These are phyloP conservation scores for Iberis pinnata DNA, from an alignment of 345 rosid species.

Conservation along the genomic window DNA sequence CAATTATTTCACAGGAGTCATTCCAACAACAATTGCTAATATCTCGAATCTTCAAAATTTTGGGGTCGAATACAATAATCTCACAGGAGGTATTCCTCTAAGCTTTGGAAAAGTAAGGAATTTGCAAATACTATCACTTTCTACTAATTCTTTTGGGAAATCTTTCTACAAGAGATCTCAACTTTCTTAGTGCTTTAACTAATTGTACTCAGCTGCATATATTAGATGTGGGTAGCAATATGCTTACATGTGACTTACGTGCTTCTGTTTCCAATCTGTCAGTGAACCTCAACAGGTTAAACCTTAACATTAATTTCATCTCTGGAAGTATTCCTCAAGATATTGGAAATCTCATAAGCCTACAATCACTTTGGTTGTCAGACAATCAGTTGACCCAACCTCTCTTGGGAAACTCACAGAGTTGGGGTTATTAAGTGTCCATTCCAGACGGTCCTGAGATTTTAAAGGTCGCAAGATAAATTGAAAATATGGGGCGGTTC, in stretches of 20 bases:
- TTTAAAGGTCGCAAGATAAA: no score
- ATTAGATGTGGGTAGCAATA: neutral
- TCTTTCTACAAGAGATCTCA: neutral
- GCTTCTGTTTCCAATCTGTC: slow-evolving; percentile 1
- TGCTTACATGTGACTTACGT: slow-evolving; percentile 1
- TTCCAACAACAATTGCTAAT: slow-evolving; percentile 2
- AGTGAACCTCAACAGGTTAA: neutral
- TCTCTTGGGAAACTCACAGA: slow-evolving; percentile 5
- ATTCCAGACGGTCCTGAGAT: no score
- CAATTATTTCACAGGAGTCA: neutral
- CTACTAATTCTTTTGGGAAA: neutral
- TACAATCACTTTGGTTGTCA: neutral
- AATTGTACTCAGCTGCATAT: neutral
- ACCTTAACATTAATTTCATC: neutral
- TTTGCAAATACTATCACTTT: neutral
- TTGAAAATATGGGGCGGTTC: no score
- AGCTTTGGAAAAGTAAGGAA: neutral
- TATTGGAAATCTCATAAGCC: neutral
- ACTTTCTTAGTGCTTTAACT: slow-evolving; percentile 4
- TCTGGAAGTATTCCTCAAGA: slow-evolving; percentile 1
- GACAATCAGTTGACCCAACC: neutral
- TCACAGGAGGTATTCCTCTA: neutral
- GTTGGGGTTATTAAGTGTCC: neutral
- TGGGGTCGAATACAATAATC: neutral
- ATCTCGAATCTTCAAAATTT: neutral